These are phyloP conservation scores for Pyrenula massariospora DNA, from an alignment of 495 filamentous ascomycete genomes.

Conservation along the genomic window DNA sequence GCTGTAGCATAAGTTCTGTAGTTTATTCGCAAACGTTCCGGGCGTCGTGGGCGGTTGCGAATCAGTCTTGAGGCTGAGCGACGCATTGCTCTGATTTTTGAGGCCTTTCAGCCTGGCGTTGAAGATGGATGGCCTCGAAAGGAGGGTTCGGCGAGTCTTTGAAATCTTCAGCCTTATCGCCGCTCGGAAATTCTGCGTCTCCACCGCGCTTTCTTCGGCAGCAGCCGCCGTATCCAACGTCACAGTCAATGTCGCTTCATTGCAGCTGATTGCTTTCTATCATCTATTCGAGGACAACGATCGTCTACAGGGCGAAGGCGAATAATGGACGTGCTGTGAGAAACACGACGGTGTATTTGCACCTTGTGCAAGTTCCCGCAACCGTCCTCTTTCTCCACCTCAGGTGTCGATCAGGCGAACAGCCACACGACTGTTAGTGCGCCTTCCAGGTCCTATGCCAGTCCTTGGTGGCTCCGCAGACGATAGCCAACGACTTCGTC, in stretches of 20 bases:
- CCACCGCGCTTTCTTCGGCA: background rate
- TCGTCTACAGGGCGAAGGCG: background rate
- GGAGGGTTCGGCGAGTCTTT: background rate
- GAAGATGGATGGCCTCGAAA: background rate
- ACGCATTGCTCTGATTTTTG: background rate
- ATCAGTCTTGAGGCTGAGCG: background rate
- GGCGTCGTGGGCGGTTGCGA: background rate
- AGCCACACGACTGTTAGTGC: background rate
- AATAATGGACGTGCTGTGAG: background rate
- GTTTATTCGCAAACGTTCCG: background rate
- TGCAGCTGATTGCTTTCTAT: background rate
- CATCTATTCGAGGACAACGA: background rate
- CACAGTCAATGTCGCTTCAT: background rate
- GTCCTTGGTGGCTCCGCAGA: background rate
- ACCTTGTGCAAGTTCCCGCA: background rate
- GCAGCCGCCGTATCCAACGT: background rate
- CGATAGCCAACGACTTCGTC: no score
- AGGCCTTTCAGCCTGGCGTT: background rate
- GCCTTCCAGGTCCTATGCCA: background rate
- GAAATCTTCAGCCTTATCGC: background rate
- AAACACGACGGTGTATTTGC: no score
- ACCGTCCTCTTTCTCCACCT: background rate
- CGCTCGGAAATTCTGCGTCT: background rate
- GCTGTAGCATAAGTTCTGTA: background rate
- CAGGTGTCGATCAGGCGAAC: background rate